A percentile compares a stretch with the other conserved stretches of the same genome.
Conservation (phyloP, 2,329 filamentous ascomycete genomes). For the Diaporthe sp. region DNA sequence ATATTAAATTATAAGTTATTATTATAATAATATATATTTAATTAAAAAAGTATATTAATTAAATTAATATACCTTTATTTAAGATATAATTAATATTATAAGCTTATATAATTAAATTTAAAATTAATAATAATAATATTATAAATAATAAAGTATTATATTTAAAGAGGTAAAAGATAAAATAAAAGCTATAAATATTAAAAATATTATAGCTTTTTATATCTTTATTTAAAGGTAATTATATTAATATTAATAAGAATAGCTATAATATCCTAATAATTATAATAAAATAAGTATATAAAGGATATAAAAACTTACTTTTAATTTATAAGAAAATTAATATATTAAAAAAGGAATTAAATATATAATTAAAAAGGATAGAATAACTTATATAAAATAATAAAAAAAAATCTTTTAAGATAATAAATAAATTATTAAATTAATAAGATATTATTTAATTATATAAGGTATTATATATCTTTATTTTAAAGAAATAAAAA, state of each 20-base stretch:
- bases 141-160: not conserved
- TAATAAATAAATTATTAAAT: not conserved
- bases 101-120: not conserved
- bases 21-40: not conserved
- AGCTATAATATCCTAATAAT: rapidly evolving
- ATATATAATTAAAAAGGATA: not conserved
- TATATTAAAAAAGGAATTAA: not conserved
- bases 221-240: not conserved
- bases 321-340: not conserved
- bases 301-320: not conserved
- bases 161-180: not conserved
- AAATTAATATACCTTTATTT: too few species aligned
- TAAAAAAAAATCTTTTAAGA: not conserved
- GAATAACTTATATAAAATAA: not conserved
- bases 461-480: not conserved
- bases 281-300: not conserved
- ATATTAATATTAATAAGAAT: too few species aligned
- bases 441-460: not conserved
- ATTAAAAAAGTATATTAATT: not conserved
- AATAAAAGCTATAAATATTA: not conserved
- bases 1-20: not conserved
- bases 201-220: not conserved
- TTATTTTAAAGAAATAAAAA: not conserved
- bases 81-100: not conserved
- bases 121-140: not conserved